Conservation (phyloP, 768 basidiomycete genomes). For the Lentinula guzmanii region DNA sequence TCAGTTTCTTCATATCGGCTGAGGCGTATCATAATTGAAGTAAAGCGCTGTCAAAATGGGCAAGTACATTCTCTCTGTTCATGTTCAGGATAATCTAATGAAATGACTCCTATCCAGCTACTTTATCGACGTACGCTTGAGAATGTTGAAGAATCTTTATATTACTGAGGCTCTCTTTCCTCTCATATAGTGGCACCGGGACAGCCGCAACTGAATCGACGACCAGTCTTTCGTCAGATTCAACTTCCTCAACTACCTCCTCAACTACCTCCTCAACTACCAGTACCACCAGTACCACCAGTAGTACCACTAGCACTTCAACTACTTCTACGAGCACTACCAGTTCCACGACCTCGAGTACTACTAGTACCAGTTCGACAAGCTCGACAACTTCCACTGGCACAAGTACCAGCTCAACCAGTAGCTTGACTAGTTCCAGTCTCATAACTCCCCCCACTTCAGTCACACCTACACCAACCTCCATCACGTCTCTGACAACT, state of each 20-base stretch:
- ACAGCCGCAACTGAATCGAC: background rate
- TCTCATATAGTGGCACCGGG: background rate
- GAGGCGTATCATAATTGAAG: background rate
- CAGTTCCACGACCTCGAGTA: background rate
- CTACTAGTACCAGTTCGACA: background rate
- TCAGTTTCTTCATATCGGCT: background rate
- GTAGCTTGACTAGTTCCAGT: background rate
- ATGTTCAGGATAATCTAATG: background rate
- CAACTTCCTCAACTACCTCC: background rate
- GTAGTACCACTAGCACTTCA: background rate
- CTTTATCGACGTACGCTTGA: background rate
- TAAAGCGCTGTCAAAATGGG: background rate
- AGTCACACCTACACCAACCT: background rate
- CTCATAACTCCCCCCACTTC: background rate
- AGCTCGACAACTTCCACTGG: background rate
- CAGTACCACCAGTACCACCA: background rate
- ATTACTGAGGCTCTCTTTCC: background rate
- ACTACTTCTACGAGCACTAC: constrained; percentile 1
- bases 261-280: background rate
- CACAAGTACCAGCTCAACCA: background rate
- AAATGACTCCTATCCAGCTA: background rate
- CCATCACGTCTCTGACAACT: background rate
- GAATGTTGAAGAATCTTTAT: background rate
- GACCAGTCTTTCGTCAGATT: background rate
- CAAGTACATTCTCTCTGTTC: background rate